Conservation (phyloP, 1,139 yeast species). For the Pichia sp. region DNA sequence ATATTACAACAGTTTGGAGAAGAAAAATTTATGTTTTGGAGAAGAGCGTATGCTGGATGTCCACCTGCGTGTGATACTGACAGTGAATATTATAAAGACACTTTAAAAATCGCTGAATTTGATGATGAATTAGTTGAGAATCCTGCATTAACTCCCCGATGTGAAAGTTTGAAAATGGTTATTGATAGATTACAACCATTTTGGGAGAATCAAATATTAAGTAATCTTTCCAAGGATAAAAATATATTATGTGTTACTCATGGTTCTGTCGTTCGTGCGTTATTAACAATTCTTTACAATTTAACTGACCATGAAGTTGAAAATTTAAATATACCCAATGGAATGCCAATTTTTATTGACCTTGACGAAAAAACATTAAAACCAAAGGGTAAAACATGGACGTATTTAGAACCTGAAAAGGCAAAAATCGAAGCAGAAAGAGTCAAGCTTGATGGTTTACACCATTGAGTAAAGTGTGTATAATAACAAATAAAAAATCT, state of each 20-base stretch:
- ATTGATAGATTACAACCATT: slow-evolving; percentile 56
- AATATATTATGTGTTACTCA: slow-evolving; percentile 63
- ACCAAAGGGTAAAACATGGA: slow-evolving; percentile 38
- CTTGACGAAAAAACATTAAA: slow-evolving; percentile 35
- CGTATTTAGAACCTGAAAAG: slow-evolving; percentile 63
- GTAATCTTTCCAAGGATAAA: slow-evolving; percentile 30
- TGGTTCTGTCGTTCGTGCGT: slow-evolving; percentile 68
- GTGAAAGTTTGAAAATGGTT: slow-evolving; percentile 67
- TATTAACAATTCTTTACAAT: slow-evolving; percentile 51
- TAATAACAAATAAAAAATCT: neutral
- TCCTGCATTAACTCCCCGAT: slow-evolving; percentile 44
- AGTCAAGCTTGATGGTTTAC: slow-evolving; percentile 54
- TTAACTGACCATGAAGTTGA: slow-evolving; percentile 61
- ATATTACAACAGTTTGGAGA: slow-evolving; percentile 49
- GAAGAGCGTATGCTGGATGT: slow-evolving; percentile 62
- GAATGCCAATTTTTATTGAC: slow-evolving; percentile 54
- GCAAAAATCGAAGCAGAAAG: slow-evolving; percentile 60
- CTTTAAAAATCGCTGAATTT: slow-evolving; percentile 13
- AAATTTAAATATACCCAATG: slow-evolving; percentile 68
- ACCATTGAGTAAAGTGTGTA: neutral
- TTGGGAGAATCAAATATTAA: slow-evolving; percentile 39
- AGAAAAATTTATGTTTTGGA: slow-evolving; percentile 55
- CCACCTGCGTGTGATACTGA: slow-evolving; percentile 46
- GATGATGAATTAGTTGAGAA: slow-evolving; percentile 23
- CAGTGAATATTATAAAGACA: slow-evolving; percentile 35